phyloP scores from a whole-genome alignment of 495 filamentous ascomycete species.

The Alectoria sarmentosa region DNA sequence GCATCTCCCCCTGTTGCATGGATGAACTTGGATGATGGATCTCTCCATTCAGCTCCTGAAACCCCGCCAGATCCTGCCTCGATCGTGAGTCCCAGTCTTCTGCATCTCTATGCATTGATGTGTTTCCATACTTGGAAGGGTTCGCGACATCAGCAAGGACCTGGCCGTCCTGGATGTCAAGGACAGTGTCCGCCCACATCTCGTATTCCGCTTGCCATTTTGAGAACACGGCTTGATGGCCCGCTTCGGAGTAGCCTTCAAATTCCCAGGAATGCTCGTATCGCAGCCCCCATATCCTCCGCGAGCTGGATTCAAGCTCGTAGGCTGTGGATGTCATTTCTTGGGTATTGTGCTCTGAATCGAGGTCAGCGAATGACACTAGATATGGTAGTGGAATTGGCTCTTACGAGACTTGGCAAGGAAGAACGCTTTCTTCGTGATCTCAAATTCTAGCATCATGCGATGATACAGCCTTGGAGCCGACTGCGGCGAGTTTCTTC shows the following conservation, averaged over 20 bases:
- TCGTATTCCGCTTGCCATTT: slow-evolving; percentile 12
- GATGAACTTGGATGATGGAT: not conserved
- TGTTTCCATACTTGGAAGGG: not conserved
- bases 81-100: slow-evolving; percentile 2
- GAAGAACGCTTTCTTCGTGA: slow-evolving; percentile 1
- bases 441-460: slow-evolving; percentile 9
- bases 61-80: not conserved
- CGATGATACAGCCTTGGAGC: slow-evolving; percentile 14
- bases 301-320: slow-evolving; percentile 13
- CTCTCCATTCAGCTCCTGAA: not conserved
- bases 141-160: not conserved
- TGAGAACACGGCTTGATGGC: slow-evolving; percentile 3
- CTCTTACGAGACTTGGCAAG: not conserved
- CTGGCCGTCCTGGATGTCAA: slow-evolving; percentile 14
- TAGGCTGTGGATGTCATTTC: slow-evolving; percentile 7
- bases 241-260: slow-evolving; percentile 8
- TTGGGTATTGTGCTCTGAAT: slow-evolving; percentile 1
- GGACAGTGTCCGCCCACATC: slow-evolving; percentile 13
- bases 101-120: not conserved
- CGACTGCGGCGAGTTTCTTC: slow-evolving; percentile 1
- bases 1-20: not conserved
- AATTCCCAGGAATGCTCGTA: slow-evolving; percentile 12
- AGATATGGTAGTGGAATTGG: too few relatives aligned
- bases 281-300: slow-evolving; percentile 9
- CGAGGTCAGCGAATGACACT: not conserved